Percentiles rank a stretch among this genome's conserved stretches.
These are phyloP conservation scores for Thermochaetoides dissita DNA, from an alignment of 2,329 filamentous ascomycete genomes.

Conservation along the genomic window DNA sequence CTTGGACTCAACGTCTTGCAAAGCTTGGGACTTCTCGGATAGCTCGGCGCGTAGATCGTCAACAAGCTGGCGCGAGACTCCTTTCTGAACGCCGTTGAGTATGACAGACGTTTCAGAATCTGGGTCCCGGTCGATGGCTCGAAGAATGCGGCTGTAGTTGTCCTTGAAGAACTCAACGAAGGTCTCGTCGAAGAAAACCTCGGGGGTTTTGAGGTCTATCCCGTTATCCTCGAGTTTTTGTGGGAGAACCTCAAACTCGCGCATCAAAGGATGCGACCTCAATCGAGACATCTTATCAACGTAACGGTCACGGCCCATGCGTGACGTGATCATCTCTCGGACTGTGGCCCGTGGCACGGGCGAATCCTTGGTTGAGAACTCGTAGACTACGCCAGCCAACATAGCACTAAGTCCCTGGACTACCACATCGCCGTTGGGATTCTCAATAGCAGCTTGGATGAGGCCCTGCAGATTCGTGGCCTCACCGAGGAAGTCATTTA, in stretches of 20 bases:
- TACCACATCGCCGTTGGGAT: constrained; percentile 47
- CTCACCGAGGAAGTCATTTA: constrained; percentile 86
- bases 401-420: constrained; percentile 73
- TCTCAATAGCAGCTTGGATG: constrained; percentile 56
- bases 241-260: constrained; percentile 78
- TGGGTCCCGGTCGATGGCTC: constrained; percentile 82
- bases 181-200: constrained; percentile 70
- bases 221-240: constrained; percentile 44
- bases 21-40: constrained; percentile 49
- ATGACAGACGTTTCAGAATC: constrained; percentile 72
- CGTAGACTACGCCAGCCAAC: constrained; percentile 78
- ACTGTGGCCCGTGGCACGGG: constrained; percentile 71
- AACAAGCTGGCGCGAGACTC: constrained; percentile 84
- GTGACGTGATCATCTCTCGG: constrained; percentile 61
- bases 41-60: constrained; percentile 70
- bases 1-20: constrained; percentile 34
- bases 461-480: constrained; percentile 84
- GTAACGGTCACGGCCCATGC: constrained; percentile 75
- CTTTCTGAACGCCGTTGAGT: constrained; percentile 68
- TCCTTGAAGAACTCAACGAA: constrained; percentile 95
- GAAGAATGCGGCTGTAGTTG: constrained; percentile 73
- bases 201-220: constrained; percentile 45
- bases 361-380: constrained; percentile 96
- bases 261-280: constrained; percentile 61
- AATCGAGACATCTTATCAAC: constrained; percentile 67